phyloP scores from a whole-genome alignment of 2,329 filamentous ascomycete genomes.

The Aureobasidium pullulans region DNA sequence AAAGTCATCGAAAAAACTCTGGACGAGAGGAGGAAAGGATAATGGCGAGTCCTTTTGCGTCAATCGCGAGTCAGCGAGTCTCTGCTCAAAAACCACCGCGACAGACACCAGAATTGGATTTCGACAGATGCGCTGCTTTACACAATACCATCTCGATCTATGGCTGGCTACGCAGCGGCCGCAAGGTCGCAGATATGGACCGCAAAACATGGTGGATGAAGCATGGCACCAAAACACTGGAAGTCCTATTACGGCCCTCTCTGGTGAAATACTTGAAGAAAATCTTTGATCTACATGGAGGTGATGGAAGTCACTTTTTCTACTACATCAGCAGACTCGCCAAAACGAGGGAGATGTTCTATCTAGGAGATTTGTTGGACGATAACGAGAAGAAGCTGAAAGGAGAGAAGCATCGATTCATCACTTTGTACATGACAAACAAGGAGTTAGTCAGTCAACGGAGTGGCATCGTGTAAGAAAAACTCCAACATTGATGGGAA shows the following conservation, averaged over 20 bases:
- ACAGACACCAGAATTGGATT: constrained; percentile 21
- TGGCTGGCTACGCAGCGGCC: constrained; percentile 27
- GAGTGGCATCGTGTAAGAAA: constrained; percentile 24
- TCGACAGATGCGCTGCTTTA: constrained; percentile 26
- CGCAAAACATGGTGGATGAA: constrained; percentile 27
- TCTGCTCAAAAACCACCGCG: constrained; percentile 20
- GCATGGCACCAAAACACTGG: constrained; percentile 22
- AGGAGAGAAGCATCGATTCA: constrained; percentile 24
- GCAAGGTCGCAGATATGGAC: constrained; percentile 23
- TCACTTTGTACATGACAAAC: constrained; percentile 25
- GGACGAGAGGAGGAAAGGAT: neutral
- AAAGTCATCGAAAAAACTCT: neutral
- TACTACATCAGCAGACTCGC: constrained; percentile 27
- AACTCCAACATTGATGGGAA: neutral
- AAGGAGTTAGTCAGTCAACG: constrained; percentile 25
- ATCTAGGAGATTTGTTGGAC: constrained; percentile 24
- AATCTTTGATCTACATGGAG: constrained; percentile 25
- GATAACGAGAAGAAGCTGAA: constrained; percentile 21
- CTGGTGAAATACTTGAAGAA: constrained; percentile 25
- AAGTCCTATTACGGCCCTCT: constrained; percentile 22
- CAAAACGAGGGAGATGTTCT: constrained; percentile 22
- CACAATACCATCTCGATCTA: constrained; percentile 29
- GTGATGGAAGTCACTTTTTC: constrained; percentile 22
- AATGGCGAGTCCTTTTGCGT: constrained; percentile 19
- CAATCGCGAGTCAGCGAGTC: constrained; percentile 27